Evolutionary conservation across 148 eudicot genomes (phyloP), one percentile per base, ranked within the genome.

Genomic region (Salicornia ramosissima): DNA sequence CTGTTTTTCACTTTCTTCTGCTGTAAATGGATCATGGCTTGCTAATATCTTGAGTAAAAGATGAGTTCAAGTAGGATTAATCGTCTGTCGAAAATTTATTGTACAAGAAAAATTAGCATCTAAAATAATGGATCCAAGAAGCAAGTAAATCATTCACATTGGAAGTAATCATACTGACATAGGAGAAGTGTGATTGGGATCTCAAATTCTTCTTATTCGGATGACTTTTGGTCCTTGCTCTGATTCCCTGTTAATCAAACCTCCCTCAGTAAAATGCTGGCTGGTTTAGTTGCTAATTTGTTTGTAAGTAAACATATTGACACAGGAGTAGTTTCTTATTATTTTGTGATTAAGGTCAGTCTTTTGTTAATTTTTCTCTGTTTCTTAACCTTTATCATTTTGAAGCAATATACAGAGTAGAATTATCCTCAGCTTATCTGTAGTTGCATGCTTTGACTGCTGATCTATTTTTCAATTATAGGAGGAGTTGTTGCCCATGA

Each of bases 401-500:
- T 53, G 2, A 21, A 18, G 22, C 14, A 15, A 24, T 24, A 24
- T 68, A 62, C 49, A 13, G 10, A 29, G 30, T 59, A 28, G 36
- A 28, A 26, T 33, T 67, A 14, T 53, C 16, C 31, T 74, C 42
- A 56, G 24, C 19, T 22, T 55, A 1, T 70, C 59, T 47, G 14
- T 15, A 16, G 54, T 22, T 53, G 60, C 66, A 26, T 61, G 50
- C 46, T 31, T 58, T 70, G n/a, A 25, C 40, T 60, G 39, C 22
- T 69, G 36, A 54, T 58, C 30, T 28, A 45, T 65, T 47, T 64
- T 6, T 45, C 58, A 26, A 52, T 73, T 30, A 42, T 83, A 86
- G 90, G 86, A 83, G 71, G 87, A 81, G 61, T 77, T 86, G 67
- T 69, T 81, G 63, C 83, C 80, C 43, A 72, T 86, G 82, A 87